Base-by-base conservation (phyloP, 108 stramenopile genomes). In the Fistulifera pelliculosa region DNA sequence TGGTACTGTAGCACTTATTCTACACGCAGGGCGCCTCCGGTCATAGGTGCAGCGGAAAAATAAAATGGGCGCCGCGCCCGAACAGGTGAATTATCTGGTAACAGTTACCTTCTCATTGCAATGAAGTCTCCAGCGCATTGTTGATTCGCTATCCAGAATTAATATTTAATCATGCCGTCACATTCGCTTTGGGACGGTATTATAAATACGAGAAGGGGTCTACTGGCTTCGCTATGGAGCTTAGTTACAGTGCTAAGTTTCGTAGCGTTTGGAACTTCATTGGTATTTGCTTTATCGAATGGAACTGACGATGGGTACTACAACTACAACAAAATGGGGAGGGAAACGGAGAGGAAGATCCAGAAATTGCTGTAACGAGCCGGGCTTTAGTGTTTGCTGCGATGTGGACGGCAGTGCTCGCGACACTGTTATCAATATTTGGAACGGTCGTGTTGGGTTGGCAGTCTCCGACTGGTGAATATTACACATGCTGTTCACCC, bases 391-490 rank as follows among this genome's bases (percentile, higher is more conserved):
- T 78, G 7, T 85, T 92, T 57, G 71, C 83, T 4, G 86, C 83
- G 0, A 45, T 86, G 22, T 92, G 90, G 90, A 86, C 86, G 10
- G 83, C 79, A 8, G 80, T 83, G 0, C 54, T 92, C 24, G 73
- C 86, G 8, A 66, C 70, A 10, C 69, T 87, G n/a, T 48, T 92
- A 27, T 68, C 68, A 0, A 54, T 81, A 0, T 86, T 81, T 62
- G 90, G 90, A 8, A 85, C 83, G 10, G 84, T 87, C 0, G 60
- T 92, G 31, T 52, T 92, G 35, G 90, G 90, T 22, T 75, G 85
- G 49, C 75, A 73, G 61, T 67, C 65, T 13, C 90, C 90, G 0
- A 78, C 85, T 12, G 90, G 86, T 1, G 68, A 73, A 44, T 92
- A 92, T 54, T 87, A 92, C 53, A 68, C 73, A 2, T 87, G 86